Percentiles rank a stretch among this genome's conserved stretches.
Evolutionary conservation across 331 rosid species (phyloP).

Genomic region (Rhamnella rubrinervis): DNA sequence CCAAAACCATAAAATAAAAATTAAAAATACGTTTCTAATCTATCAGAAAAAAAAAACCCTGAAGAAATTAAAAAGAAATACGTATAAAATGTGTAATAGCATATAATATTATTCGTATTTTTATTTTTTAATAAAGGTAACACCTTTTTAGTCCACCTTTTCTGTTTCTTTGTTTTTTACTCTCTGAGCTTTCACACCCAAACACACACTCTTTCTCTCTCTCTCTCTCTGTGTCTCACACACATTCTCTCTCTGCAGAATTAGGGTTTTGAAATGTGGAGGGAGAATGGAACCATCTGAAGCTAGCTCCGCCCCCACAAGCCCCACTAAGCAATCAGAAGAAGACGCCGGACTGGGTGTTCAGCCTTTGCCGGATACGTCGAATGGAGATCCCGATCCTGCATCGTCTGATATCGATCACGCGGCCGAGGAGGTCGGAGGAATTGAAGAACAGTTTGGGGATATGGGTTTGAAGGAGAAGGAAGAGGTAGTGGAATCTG

Average conservation of each 20-base stretch:
- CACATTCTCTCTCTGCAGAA: conserved; percentile 9
- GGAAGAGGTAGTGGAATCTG: conserved; percentile 29
- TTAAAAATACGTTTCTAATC: too few relatives aligned
- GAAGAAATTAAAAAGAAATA: too few relatives aligned
- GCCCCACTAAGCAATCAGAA: conserved; percentile 8
- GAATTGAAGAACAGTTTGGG: conserved; percentile 35
- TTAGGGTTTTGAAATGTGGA: conserved; percentile 96
- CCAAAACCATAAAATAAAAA: too few relatives aligned
- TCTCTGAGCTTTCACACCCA: too few relatives aligned
- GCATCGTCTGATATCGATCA: conserved; percentile 41
- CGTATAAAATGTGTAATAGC: too few relatives aligned
- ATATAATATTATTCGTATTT: too few relatives aligned
- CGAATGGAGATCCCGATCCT: conserved; percentile 35
- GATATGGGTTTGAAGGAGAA: conserved; percentile 49
- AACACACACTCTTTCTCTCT: too few relatives aligned
- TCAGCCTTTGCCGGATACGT: conserved; percentile 22
- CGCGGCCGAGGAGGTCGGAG: conserved; percentile 16
- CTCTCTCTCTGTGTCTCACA: too few relatives aligned
- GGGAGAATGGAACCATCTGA: conserved; percentile 72
- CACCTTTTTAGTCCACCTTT: too few relatives aligned
- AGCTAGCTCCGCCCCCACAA: conserved; percentile 29
- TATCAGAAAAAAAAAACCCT: too few relatives aligned
- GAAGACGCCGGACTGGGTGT: conserved; percentile 21
- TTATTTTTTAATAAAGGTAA: too few relatives aligned
- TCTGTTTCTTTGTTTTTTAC: too few relatives aligned